Conservation (phyloP, 2,329 filamentous ascomycete genomes). For the Colletotrichum simmondsii region DNA sequence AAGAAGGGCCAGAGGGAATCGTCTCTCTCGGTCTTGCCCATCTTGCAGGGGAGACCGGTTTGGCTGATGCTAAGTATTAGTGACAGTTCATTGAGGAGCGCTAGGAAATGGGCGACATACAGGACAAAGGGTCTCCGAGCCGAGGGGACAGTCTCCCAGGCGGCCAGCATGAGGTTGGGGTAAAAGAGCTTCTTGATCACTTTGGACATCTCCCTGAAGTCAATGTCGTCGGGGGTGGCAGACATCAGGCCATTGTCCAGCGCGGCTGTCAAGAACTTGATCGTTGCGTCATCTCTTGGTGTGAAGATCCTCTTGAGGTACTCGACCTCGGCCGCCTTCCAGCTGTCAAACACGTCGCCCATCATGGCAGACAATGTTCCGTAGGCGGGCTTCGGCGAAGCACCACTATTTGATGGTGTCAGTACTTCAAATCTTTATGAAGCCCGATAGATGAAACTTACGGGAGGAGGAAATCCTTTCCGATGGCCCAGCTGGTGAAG, state of each 20-base stretch:
- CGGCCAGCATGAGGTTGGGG: neutral
- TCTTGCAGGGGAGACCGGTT: conserved; percentile 4
- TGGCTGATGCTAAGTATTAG: too few species aligned
- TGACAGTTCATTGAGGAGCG: too few species aligned
- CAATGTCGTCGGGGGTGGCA: neutral
- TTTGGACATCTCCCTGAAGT: conserved; percentile 5
- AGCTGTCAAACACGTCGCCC: conserved; percentile 14
- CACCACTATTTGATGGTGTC: neutral
- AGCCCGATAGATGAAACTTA: too few species aligned
- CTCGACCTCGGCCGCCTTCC: conserved; percentile 1
- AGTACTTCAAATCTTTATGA: neutral
- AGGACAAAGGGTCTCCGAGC: conserved; percentile 5
- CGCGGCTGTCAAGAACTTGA: neutral
- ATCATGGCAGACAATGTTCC: neutral
- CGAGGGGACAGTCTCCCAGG: conserved; percentile 1
- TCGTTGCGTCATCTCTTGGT: neutral
- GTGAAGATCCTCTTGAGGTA: conserved; percentile 1
- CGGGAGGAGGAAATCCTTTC: conserved; percentile 21
- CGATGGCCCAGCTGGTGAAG: conserved; percentile 18
- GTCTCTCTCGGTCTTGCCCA: neutral
- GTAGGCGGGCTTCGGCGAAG: neutral
- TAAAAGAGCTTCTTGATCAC: conserved; percentile 19
- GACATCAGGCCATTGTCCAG: conserved; percentile 19
- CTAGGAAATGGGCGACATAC: neutral
- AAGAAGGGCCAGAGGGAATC: conserved; percentile 12